phyloP scores from a whole-genome alignment of 1,284 basidiomycete genomes.

The Naganishia cerealis region DNA sequence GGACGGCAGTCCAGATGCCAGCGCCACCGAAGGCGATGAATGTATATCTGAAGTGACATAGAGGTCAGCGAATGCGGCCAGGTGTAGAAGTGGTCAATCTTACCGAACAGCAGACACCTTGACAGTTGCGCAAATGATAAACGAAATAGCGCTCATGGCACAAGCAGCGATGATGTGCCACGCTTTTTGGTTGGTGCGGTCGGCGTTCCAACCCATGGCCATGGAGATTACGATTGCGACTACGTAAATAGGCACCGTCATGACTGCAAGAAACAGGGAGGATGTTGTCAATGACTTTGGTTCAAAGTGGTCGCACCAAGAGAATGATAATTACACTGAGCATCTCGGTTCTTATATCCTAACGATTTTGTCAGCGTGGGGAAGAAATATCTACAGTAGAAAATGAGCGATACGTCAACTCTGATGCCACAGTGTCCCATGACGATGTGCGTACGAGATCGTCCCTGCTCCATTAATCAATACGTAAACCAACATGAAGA shows the following conservation, averaged over 20 bases:
- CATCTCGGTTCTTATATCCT: constrained; percentile 47
- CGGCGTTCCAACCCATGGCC: constrained; percentile 46
- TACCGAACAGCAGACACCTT: constrained; percentile 41
- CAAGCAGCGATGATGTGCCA: constrained; percentile 45
- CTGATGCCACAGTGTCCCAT: not conserved
- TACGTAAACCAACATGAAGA: constrained; percentile 39
- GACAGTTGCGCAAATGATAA: constrained; percentile 48
- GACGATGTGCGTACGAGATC: constrained; percentile 38
- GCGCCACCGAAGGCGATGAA: constrained; percentile 53
- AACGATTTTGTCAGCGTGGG: constrained; percentile 48
- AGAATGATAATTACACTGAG: constrained; percentile 44
- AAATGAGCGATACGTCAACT: not conserved
- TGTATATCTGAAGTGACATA: constrained; percentile 43
- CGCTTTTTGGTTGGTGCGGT: constrained; percentile 49
- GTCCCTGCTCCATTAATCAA: constrained; percentile 48
- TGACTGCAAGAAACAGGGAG: constrained; percentile 37
- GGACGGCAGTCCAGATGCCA: constrained; percentile 50
- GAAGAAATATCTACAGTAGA: constrained; percentile 48
- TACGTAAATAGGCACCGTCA: constrained; percentile 56
- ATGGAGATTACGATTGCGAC: constrained; percentile 51
- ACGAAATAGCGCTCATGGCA: constrained; percentile 40
- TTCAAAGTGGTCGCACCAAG: not conserved
- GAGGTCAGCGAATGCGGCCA: not conserved
- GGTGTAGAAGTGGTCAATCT: not conserved
- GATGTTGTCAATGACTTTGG: not conserved